Base-by-base conservation (phyloP, 2,329 filamentous ascomycete species). In the Nigrospora oryzae region DNA sequence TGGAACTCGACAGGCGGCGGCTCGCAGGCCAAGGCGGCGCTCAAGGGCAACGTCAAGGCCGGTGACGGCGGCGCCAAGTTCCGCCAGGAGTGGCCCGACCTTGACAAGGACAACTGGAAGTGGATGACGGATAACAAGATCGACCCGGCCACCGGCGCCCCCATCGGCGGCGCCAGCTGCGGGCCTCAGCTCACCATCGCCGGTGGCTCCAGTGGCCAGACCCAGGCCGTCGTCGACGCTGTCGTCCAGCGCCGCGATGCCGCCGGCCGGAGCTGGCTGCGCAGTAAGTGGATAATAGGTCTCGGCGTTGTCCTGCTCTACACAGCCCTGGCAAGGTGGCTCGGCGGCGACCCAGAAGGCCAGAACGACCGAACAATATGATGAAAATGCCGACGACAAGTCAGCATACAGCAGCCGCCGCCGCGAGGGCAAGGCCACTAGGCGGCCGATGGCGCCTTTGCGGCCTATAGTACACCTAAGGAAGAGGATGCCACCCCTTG, bases 1-100 rank as follows among this genome's bases (percentile, higher is more conserved):
- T 97, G 90, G 90, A 98, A 98, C 68, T 87, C 83, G 32, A 97
- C 91, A 0, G 90, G 91, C 36, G 89, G 89, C 43, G 91, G 91
- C 8, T 86, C 84, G 3, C 78, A 83, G 49, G 60, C 66, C 14
- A 81, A 75, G 49, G 63, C 69, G 3, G 69, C 69, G 1, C 69
- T 69, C 46, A 88, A 83, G 61, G 88, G 87, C 11, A 88, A 94
- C 50, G 83, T 96, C 58, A 94, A 90, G 65, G 86, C 86, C 3
- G 93, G 93, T 17, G 93, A 98, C 60, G 90, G 90, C 12, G 93
- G 93, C 4, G 80, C 84, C 56, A 95, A 94, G 67, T 98, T 98
- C 63, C 78, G 82, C 45, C 72, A 78, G 11, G 89, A 97, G 67
- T 98, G 90, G 89, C 81, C 88, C 14, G 91, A 96, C 39, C 59